phyloP scores from a whole-genome alignment of 495 filamentous ascomycete genomes.

The Talaromyces thailandensis region DNA sequence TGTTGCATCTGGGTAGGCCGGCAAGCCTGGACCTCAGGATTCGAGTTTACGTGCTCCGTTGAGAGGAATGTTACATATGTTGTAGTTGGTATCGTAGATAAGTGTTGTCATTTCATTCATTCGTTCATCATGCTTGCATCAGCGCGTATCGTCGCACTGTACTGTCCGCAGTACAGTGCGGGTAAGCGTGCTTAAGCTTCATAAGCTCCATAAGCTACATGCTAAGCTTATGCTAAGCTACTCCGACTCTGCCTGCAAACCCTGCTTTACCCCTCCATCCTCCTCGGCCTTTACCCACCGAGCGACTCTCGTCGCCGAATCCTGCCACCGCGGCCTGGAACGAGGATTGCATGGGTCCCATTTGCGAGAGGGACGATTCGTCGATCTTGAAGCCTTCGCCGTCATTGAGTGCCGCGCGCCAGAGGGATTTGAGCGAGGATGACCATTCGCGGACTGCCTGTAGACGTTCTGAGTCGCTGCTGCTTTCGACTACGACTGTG shows the following conservation, averaged over 20 bases:
- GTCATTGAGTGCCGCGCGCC: slow-evolving; percentile 56
- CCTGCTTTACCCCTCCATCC: slow-evolving; percentile 19
- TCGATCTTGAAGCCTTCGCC: slow-evolving; percentile 59
- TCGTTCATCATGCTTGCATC: background rate
- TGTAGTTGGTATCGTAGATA: background rate
- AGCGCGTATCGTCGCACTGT: background rate
- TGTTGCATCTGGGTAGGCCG: background rate
- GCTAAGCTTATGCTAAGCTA: background rate
- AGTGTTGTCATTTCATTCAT: background rate
- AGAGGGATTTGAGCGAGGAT: slow-evolving; percentile 56
- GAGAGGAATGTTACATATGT: background rate
- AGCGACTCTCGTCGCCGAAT: slow-evolving; percentile 23
- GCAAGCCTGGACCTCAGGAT: background rate
- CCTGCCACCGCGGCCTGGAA: slow-evolving; percentile 15
- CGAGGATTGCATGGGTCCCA: slow-evolving; percentile 14
- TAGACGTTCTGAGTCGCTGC: slow-evolving; percentile 64
- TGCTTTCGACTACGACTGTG: slow-evolving; percentile 69
- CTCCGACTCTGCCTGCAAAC: slow-evolving; percentile 4
- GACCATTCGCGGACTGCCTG: slow-evolving; percentile 67
- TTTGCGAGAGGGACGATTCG: slow-evolving; percentile 17
- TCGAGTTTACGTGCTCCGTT: background rate
- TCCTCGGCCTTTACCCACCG: slow-evolving; percentile 11
- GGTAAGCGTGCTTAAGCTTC: too few species aligned
- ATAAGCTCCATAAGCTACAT: background rate
- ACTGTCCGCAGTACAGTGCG: background rate